Conservation (phyloP, 1,284 basidiomycete genomes). For the Ganoderma sinense region DNA sequence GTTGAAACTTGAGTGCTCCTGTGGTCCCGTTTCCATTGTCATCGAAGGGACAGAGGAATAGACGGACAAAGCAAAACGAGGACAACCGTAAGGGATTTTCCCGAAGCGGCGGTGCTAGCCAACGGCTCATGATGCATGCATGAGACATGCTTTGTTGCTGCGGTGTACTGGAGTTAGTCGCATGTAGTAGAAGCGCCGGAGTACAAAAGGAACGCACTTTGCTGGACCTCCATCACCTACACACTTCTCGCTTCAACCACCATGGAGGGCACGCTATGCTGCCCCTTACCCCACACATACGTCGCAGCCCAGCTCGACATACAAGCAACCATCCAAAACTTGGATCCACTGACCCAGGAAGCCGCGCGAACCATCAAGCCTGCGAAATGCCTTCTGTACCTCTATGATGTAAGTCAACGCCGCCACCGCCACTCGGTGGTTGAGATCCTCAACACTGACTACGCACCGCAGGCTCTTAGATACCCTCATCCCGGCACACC, state of each 20-base stretch:
- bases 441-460: background rate
- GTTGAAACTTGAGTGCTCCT: too few species aligned
- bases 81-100: background rate
- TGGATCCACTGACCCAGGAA: background rate
- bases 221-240: background rate
- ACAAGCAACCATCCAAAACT: background rate
- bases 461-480: background rate
- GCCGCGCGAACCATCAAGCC: conserved; percentile 7
- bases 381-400: conserved; percentile 7
- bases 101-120: too few species aligned
- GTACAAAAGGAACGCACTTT: background rate
- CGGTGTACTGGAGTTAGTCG: background rate
- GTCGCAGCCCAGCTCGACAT: background rate
- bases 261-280: background rate
- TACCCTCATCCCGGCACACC: conserved; percentile 1
- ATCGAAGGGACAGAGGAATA: too few species aligned
- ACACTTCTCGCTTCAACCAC: background rate
- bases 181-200: background rate
- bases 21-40: too few species aligned
- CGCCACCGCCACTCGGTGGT: background rate
- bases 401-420: conserved; percentile 1
- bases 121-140: too few species aligned
- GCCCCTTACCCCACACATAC: background rate
- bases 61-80: too few species aligned
- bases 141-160: background rate